Percentiles rank a stretch among this genome's conserved stretches.
phyloP scores from a whole-genome alignment of 2,329 filamentous ascomycete species.

The Lasiodiplodia sp. region DNA sequence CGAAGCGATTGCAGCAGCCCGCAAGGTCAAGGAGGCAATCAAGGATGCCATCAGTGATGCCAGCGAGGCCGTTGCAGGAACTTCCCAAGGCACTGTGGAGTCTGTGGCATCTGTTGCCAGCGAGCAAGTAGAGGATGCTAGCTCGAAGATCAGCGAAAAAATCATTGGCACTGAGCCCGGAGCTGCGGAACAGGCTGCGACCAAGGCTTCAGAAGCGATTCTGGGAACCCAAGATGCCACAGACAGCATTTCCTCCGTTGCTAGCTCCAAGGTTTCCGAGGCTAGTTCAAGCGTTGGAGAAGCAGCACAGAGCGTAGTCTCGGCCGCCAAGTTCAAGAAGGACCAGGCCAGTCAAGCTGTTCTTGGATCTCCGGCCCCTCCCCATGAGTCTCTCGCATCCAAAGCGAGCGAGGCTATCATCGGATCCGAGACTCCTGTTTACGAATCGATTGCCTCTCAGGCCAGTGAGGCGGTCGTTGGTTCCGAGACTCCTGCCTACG shows the following conservation, averaged over 20 bases:
- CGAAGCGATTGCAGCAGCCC: constrained; percentile 57
- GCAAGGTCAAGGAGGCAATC: constrained; percentile 50
- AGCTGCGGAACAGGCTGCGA: constrained; percentile 43
- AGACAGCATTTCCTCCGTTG: constrained; percentile 47
- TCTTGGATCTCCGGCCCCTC: constrained; percentile 49
- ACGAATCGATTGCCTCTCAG: constrained; percentile 44
- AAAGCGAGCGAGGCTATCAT: constrained; percentile 55
- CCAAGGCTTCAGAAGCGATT: constrained; percentile 44
- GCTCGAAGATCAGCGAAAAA: constrained; percentile 36
- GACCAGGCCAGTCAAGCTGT: constrained; percentile 37
- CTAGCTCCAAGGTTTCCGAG: constrained; percentile 35
- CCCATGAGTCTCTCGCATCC: constrained; percentile 55
- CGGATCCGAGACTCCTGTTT: constrained; percentile 58
- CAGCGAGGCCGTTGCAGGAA: constrained; percentile 39
- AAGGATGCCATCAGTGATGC: constrained; percentile 33
- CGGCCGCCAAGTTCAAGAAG: constrained; percentile 35
- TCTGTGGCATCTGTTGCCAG: constrained; percentile 43
- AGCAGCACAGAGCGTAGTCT: constrained; percentile 35
- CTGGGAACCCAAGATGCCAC: constrained; percentile 29
- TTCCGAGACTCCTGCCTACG: constrained; percentile 32
- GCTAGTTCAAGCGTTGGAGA: constrained; percentile 32
- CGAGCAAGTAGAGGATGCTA: constrained; percentile 35
- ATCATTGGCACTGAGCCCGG: constrained; percentile 37
- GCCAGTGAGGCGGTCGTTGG: constrained; percentile 34
- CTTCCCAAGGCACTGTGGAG: constrained; percentile 45